Conservation (phyloP, 2,329 filamentous ascomycete species). For the Knufia petricola region DNA sequence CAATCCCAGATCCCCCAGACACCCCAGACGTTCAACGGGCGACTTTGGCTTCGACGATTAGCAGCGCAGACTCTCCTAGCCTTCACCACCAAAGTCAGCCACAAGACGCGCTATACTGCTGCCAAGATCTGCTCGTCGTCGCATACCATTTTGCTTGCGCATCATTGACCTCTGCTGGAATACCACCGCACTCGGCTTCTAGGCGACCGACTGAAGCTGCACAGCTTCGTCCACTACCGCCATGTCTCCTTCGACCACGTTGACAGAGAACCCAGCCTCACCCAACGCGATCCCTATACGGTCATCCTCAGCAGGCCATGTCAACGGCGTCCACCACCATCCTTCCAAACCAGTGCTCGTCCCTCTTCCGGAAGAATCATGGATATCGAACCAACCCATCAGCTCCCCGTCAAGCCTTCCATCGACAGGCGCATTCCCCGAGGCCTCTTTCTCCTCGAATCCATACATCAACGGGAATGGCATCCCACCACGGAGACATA, state of each 20-base stretch:
- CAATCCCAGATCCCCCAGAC: too few relatives aligned
- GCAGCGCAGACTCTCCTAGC: too few relatives aligned
- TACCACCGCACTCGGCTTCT: too few relatives aligned
- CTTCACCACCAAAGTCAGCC: too few relatives aligned
- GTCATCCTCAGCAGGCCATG: slow-evolving; percentile 56
- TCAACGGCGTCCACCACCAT: slow-evolving; percentile 27
- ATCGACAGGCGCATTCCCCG: background rate
- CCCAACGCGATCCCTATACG: slow-evolving; percentile 62
- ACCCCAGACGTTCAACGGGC: too few relatives aligned
- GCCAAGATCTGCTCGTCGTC: too few relatives aligned
- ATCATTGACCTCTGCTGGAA: too few relatives aligned
- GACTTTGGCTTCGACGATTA: too few relatives aligned
- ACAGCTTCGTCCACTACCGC: background rate
- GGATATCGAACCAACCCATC: slow-evolving; percentile 39
- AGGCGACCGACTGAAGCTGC: too few relatives aligned
- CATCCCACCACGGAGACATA: slow-evolving; percentile 18
- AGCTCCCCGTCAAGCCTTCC: slow-evolving; percentile 16
- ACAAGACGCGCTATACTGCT: too few relatives aligned
- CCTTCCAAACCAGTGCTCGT: slow-evolving; percentile 36
- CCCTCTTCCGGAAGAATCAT: slow-evolving; percentile 53
- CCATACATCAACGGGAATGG: slow-evolving; percentile 13
- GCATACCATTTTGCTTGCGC: too few relatives aligned
- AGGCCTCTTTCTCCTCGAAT: background rate
- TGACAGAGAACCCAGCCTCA: slow-evolving; percentile 29
- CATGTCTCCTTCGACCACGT: slow-evolving; percentile 2